Base-by-base conservation (phyloP, 2,329 filamentous ascomycete species). In the Torrubiella hemipterigena region DNA sequence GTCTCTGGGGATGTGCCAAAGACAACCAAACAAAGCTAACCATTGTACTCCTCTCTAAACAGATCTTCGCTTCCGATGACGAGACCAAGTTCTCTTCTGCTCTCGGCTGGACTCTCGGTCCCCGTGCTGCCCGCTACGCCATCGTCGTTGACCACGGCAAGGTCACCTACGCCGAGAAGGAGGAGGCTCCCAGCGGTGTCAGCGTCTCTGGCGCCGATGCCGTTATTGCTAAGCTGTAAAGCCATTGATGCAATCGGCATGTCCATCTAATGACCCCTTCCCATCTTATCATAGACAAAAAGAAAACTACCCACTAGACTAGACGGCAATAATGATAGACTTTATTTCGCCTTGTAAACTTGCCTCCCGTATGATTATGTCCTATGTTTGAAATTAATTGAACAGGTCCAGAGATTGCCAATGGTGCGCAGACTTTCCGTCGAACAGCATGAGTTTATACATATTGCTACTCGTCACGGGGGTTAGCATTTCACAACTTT, bases 141-240 rank as follows among this genome's bases (percentile, higher is more conserved):
- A 71, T 93, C 54, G 63, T 87, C 47, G 60, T 93, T 44, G 84
- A 87, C 61, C 67, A 93, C 55, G 84, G 84, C 56, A 89, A 83
- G 66, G 69, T 93, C 48, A 66, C 63, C 49, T 93, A 93, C 56
- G 81, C 82, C 38, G 81, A 80, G 59, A 77, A 73, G 48, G 84
- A 93, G 63, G 55, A 59, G 17, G 68, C 60, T 34, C 50, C 22
- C 22, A 11, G 50, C 31, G 58, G 57, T 30, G 56, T 52, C 44
- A 61, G 65, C 33, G 58, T 58, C 38, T 69, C 68, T 15, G 63
- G 68, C 31, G 69, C 67, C 33, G 64, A 72, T 38, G 65, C 58
- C 35, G 62, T 73, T 30, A 50, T 74, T 36, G 52, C 65, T 33
- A 67, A 68, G 54, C 54, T 73, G 42, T 74, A 58, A 56, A 37